phyloP scores from a whole-genome alignment of 1,284 basidiomycete species.

The Phlebopus sp. region DNA sequence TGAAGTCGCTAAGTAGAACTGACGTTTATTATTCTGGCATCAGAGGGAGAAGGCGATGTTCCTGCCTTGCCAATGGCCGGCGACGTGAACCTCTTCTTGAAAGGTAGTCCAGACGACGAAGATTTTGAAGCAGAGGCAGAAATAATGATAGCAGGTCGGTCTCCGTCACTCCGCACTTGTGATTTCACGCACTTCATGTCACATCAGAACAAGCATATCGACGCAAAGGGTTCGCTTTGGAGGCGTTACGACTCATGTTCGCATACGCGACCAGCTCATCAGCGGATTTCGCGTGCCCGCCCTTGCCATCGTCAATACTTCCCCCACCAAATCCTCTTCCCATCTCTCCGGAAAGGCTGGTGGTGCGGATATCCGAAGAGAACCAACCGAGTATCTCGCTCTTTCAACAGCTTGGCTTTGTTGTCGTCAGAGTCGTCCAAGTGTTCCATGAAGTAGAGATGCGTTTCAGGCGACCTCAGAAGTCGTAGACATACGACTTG shows the following conservation, averaged over 20 bases:
- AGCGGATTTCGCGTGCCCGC: conserved; percentile 9
- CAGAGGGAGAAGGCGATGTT: conserved; percentile 38
- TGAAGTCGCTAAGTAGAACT: conserved; percentile 53
- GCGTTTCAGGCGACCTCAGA: conserved; percentile 13
- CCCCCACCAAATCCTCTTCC: conserved; percentile 31
- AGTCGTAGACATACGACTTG: too few species aligned
- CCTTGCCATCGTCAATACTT: neutral
- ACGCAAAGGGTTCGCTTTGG: conserved; percentile 64
- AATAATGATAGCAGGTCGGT: conserved; percentile 82
- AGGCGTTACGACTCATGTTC: conserved; percentile 66
- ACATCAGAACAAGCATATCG: conserved; percentile 56
- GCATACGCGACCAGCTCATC: conserved; percentile 51
- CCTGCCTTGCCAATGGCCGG: conserved; percentile 75
- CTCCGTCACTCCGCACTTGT: conserved; percentile 3
- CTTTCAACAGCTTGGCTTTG: conserved; percentile 50
- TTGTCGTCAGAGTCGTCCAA: conserved; percentile 40
- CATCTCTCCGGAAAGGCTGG: conserved; percentile 41
- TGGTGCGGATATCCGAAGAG: conserved; percentile 52
- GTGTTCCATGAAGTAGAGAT: conserved; percentile 55
- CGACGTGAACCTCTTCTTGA: conserved; percentile 90
- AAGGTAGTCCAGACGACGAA: conserved; percentile 43
- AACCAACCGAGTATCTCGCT: conserved; percentile 51
- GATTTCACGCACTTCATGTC: neutral
- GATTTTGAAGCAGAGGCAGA: conserved; percentile 64
- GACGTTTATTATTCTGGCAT: conserved; percentile 85